Evolutionary conservation across 768 basidiomycete genomes (phyloP).

Genomic region (Russula emetica): DNA sequence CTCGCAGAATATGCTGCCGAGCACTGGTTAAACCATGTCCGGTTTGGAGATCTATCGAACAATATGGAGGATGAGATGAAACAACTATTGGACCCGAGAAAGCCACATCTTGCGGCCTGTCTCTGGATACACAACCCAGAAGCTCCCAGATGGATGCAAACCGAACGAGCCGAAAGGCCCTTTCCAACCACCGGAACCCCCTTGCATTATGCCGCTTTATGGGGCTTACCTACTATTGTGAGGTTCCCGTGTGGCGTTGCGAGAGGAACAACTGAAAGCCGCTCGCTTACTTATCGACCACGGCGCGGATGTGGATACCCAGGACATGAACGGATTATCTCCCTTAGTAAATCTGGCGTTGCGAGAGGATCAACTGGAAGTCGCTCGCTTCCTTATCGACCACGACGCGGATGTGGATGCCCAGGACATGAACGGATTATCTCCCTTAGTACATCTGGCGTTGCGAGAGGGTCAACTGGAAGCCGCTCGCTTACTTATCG

Average conservation of each 20-base stretch:
- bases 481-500: no score
- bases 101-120: not conserved
- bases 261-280: no score
- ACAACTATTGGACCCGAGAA: not conserved
- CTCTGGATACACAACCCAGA: not conserved
- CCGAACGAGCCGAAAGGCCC: not conserved
- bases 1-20: not conserved
- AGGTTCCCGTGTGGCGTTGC: no score
- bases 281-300: not conserved
- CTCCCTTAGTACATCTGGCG: no score
- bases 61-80: not conserved
- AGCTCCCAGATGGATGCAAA: not conserved
- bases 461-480: no score
- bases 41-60: not conserved
- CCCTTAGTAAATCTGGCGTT: no score
- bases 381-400: not conserved
- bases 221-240: not conserved
- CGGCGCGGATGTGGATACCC: not conserved
- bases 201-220: not conserved
- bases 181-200: not conserved
- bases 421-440: not conserved
- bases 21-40: not conserved
- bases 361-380: no score
- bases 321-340: not conserved
- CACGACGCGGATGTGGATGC: not conserved